Conservation (phyloP, 345 rosid species). For the Melaleuca alternifolia region DNA sequence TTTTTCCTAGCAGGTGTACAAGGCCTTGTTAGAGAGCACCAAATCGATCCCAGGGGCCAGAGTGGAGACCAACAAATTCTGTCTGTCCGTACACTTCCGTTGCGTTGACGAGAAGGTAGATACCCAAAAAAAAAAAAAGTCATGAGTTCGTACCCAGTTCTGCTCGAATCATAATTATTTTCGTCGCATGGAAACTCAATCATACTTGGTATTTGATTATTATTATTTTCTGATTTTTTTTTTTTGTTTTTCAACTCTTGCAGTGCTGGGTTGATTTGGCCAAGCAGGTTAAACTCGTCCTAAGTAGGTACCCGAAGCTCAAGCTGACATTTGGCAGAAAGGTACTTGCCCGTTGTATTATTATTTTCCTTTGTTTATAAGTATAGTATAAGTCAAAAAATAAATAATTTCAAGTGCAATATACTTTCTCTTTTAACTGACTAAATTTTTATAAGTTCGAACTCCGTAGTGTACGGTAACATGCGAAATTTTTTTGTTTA, state of each 20-base stretch:
- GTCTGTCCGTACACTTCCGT: conserved; percentile 85
- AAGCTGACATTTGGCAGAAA: conserved; percentile 68
- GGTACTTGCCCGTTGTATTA: conserved; percentile 19
- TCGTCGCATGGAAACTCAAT: background rate
- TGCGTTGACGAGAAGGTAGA: conserved; percentile 82
- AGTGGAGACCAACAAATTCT: conserved; percentile 94
- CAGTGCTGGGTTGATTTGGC: conserved; percentile 74
- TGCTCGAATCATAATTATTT: background rate
- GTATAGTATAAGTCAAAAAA: background rate
- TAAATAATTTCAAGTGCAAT: background rate
- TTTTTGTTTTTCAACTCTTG: background rate
- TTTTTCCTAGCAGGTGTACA: conserved; percentile 29
- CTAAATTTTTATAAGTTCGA: background rate
- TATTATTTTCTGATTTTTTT: background rate
- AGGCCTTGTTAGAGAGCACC: conserved; percentile 46
- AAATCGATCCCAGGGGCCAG: conserved; percentile 60
- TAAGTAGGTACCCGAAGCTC: conserved; percentile 58
- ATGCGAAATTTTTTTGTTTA: background rate
- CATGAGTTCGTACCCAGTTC: background rate
- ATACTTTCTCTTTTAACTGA: background rate
- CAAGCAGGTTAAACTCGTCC: conserved; percentile 49
- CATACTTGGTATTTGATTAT: background rate
- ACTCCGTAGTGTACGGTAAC: background rate
- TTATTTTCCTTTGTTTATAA: background rate
- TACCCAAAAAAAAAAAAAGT: background rate